A percentile compares a stretch with the other conserved stretches of the same genome.
Conservation (phyloP, 495 filamentous ascomycete genomes). For the Astrothelium subdiscretum region DNA sequence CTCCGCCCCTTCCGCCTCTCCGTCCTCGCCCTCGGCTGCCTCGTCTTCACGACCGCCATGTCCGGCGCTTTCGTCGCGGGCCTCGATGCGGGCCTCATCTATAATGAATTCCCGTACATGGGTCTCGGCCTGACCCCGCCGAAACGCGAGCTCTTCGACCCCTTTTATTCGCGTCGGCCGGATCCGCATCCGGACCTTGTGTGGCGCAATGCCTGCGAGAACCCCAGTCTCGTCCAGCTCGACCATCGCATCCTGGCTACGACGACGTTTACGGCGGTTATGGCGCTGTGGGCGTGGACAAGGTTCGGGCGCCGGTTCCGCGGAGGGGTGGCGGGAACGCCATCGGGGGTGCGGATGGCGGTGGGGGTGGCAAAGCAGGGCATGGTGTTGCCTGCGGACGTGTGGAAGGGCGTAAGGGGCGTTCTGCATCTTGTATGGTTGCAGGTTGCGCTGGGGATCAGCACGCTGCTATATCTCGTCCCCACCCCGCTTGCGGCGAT, state of each 20-base stretch:
- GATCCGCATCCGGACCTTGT: slow-evolving; percentile 64
- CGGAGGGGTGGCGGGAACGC: slow-evolving; percentile 41
- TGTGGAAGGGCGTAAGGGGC: slow-evolving; percentile 60
- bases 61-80: slow-evolving; percentile 91
- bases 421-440: slow-evolving; percentile 70
- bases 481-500: slow-evolving; percentile 77
- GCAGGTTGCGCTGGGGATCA: slow-evolving; percentile 78
- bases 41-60: slow-evolving; percentile 83
- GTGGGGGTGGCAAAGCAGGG: not conserved
- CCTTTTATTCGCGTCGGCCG: slow-evolving; percentile 69
- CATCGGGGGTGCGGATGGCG: not conserved
- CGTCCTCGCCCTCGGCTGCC: slow-evolving; percentile 54
- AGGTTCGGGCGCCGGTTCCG: slow-evolving; percentile 30
- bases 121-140: slow-evolving; percentile 73
- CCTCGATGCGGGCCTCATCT: slow-evolving; percentile 90
- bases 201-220: slow-evolving; percentile 97
- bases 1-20: slow-evolving; percentile 62
- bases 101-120: slow-evolving; percentile 97
- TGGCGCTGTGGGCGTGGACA: slow-evolving; percentile 66
- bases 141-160: slow-evolving; percentile 64
- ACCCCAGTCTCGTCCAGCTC: slow-evolving; percentile 86
- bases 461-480: slow-evolving; percentile 84
- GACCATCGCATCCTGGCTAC: slow-evolving; percentile 89
- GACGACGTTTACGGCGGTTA: slow-evolving; percentile 73
- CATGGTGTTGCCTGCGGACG: slow-evolving; percentile 50